phyloP scores from a whole-genome alignment of 2,329 filamentous ascomycete genomes.

The Anthostomella pinea region DNA sequence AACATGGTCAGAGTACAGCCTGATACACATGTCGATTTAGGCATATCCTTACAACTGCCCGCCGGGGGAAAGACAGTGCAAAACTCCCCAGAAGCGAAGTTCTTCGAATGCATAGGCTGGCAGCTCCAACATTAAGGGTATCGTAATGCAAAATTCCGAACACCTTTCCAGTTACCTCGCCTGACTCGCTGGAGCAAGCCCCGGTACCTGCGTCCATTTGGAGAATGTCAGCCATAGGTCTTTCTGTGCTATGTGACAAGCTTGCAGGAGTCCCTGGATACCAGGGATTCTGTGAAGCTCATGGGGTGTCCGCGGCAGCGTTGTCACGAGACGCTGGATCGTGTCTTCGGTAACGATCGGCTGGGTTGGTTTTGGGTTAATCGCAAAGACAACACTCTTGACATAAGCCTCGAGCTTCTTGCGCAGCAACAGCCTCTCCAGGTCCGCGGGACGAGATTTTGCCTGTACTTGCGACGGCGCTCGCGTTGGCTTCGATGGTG shows the following conservation, averaged over 20 bases:
- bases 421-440: slow-evolving; percentile 2
- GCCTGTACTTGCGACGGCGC: not conserved
- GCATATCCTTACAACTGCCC: too few species aligned
- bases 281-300: slow-evolving; percentile 8
- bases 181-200: too few species aligned
- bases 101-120: too few species aligned
- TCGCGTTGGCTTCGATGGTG: not conserved
- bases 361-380: slow-evolving; percentile 5
- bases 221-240: slow-evolving; percentile 9
- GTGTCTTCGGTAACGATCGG: slow-evolving; percentile 5
- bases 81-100: too few species aligned
- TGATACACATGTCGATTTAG: too few species aligned
- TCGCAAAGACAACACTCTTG: slow-evolving; percentile 9
- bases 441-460: not conserved
- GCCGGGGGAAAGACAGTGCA: too few species aligned
- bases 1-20: too few species aligned
- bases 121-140: too few species aligned
- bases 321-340: slow-evolving; percentile 3
- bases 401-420: slow-evolving; percentile 13
- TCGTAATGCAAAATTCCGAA: slow-evolving; percentile 28
- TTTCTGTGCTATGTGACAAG: slow-evolving; percentile 8
- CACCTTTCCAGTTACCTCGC: not conserved
- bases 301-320: slow-evolving; percentile 4
- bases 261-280: slow-evolving; percentile 3
- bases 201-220: slow-evolving; percentile 5